Conservation (phyloP, 495 filamentous ascomycete species). For the Jackrogersella minutella region DNA sequence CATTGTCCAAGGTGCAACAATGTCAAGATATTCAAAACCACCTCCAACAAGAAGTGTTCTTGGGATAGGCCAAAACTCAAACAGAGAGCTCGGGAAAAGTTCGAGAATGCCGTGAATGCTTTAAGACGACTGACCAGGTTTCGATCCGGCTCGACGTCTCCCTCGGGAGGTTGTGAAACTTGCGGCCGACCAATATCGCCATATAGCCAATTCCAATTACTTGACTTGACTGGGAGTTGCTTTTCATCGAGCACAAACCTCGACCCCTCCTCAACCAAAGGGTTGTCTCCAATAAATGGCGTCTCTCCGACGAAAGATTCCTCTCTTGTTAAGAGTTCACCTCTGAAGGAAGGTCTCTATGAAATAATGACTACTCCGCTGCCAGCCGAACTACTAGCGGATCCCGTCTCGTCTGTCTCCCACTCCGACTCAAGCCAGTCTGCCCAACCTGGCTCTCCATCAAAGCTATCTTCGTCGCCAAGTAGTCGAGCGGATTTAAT, state of each 20-base stretch:
- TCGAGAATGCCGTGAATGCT: conserved; percentile 8
- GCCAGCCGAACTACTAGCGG: too few relatives aligned
- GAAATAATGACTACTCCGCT: too few relatives aligned
- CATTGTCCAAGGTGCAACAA: conserved; percentile 16
- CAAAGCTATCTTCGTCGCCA: neutral
- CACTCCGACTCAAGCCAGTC: neutral
- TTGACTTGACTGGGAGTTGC: too few relatives aligned
- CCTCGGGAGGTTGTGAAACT: neutral
- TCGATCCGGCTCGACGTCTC: neutral
- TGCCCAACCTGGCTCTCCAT: neutral
- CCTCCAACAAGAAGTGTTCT: conserved; percentile 9
- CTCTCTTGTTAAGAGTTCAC: too few relatives aligned
- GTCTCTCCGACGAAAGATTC: too few relatives aligned
- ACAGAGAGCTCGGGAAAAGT: conserved; percentile 14
- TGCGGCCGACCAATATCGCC: neutral
- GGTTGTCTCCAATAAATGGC: too few relatives aligned
- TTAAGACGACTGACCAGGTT: conserved; percentile 1
- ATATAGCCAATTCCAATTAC: neutral
- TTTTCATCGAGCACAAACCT: too few relatives aligned
- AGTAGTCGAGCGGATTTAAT: neutral
- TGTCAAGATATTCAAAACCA: conserved; percentile 5
- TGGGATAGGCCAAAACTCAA: conserved; percentile 20
- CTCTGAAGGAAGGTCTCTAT: too few relatives aligned
- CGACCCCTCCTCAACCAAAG: too few relatives aligned
- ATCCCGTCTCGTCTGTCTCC: too few relatives aligned